Evolutionary conservation across 73 alveolate species (phyloP).

Genomic region (Vitrella brassicaformis): DNA sequence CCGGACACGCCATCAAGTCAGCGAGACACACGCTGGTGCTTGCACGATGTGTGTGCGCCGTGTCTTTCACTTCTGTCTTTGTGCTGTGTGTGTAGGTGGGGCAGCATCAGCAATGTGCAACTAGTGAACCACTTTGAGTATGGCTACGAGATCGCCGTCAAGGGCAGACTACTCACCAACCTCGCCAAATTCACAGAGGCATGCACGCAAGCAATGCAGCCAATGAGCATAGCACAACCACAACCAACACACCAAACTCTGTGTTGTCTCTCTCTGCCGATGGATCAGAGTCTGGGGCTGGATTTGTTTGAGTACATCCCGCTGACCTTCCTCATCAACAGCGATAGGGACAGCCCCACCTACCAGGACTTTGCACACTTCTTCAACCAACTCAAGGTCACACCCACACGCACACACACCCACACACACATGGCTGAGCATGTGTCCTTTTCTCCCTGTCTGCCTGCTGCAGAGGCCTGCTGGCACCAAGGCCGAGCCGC

Average conservation of each 20-base stretch:
- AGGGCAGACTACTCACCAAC: neutral
- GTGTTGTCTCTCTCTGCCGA: no score
- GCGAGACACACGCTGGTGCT: neutral
- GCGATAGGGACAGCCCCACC: neutral
- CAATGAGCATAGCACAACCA: no score
- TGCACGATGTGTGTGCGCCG: neutral
- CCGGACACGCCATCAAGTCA: neutral
- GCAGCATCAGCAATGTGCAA: neutral
- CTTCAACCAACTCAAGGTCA: neutral
- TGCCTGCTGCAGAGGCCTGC: no score
- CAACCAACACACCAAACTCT: no score
- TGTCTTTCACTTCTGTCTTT: neutral
- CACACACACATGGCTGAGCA: no score
- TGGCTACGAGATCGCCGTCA: neutral
- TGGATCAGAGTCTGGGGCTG: neutral
- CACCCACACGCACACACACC: neutral
- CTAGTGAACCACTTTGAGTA: neutral
- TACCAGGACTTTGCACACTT: neutral
- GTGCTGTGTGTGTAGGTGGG: neutral
- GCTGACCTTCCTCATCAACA: neutral
- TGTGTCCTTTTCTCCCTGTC: no score
- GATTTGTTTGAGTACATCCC: neutral
- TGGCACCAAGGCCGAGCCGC: no score
- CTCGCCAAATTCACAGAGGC: neutral
- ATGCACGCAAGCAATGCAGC: neutral